Percentiles rank a stretch among this genome's conserved stretches.
These are phyloP conservation scores for Halenospora varia DNA, from an alignment of 495 filamentous ascomycete genomes.

Conservation along the genomic window DNA sequence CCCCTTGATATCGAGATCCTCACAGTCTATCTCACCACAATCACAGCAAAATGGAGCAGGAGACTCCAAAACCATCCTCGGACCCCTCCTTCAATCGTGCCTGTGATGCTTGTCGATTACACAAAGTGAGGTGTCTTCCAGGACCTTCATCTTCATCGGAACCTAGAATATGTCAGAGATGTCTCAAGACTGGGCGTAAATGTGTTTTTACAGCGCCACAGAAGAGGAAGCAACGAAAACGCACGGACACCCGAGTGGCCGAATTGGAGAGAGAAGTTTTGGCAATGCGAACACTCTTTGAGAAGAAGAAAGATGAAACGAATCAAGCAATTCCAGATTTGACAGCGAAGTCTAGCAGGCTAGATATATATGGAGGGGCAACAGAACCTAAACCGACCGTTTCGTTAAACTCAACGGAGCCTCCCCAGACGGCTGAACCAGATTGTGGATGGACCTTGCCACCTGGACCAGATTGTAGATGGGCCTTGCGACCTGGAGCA, in stretches of 20 bases:
- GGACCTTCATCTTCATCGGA: slow-evolving; percentile 44
- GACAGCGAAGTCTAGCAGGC: neutral
- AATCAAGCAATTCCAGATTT: neutral
- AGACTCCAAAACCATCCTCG: neutral
- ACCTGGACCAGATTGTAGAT: too few species aligned
- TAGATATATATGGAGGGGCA: neutral
- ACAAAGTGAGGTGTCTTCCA: slow-evolving; percentile 72
- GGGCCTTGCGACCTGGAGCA: too few species aligned
- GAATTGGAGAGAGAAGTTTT: slow-evolving; percentile 65
- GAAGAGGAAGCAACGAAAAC: slow-evolving; percentile 76
- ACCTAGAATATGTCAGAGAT: slow-evolving; percentile 45
- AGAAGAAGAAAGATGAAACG: neutral
- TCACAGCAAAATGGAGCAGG: too few species aligned
- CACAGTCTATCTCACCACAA: too few species aligned
- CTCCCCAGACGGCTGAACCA: too few species aligned
- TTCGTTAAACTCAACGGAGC: too few species aligned
- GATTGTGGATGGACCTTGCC: too few species aligned
- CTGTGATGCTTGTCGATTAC: slow-evolving; percentile 82
- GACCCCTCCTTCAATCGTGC: slow-evolving; percentile 41
- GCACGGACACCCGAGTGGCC: slow-evolving; percentile 84
- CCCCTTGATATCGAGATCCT: too few species aligned
- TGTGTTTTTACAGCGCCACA: slow-evolving; percentile 81
- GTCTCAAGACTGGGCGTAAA: slow-evolving; percentile 69
- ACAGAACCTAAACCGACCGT: too few species aligned
- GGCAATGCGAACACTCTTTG: slow-evolving; percentile 19